Base-by-base conservation (phyloP, 192 early-diverging fungal genomes). In the Paraglomus occultum region DNA sequence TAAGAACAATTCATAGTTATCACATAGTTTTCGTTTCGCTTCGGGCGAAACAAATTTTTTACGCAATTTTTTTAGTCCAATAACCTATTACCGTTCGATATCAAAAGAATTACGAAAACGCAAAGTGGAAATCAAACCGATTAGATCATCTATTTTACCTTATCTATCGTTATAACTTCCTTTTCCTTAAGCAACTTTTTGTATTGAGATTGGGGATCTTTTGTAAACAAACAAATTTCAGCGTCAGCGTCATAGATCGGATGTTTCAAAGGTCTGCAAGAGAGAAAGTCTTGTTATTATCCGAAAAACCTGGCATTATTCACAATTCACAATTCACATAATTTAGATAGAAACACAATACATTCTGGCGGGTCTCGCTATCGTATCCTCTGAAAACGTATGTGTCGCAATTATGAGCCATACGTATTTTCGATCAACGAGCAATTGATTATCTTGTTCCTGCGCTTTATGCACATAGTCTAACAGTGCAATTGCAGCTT, bases 181-280 rank as follows among this genome's bases (percentile, higher is more conserved):
- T 90, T 85, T 31, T 77, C 68, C 52, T 76, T 77, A 10, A 98
- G 71, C 70, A 88, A 75, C 20, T 90, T 87, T 67, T 95, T 91
- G 77, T 82, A 88, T n/a, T 87, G 83, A 65, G 83, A 79, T 74
- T 92, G 87, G 20, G 91, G 89, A 66, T 91, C 92, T 80, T 94
- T 96, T 43, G 89, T 90, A 70, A 98, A 87, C 63, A 98, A 75
- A 76, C 95, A 97, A 15, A 97, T 85, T 57, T 90, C 85, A 22
- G 85, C 84, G 62, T 81, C 79, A n/a, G 85, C 73, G 45, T 73
- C 75, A 54, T 85, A 82, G 48, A 94, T 66, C 12, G 90, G 82
- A 67, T 90, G 80, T 67, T 84, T 82, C 42, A 96, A 81, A 22
- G 86, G 88, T 68, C 88, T 91, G 66, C 39, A n/a, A 14, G 51